Base-by-base conservation (phyloP, 768 basidiomycete species). In the Jaapia argillacea region DNA sequence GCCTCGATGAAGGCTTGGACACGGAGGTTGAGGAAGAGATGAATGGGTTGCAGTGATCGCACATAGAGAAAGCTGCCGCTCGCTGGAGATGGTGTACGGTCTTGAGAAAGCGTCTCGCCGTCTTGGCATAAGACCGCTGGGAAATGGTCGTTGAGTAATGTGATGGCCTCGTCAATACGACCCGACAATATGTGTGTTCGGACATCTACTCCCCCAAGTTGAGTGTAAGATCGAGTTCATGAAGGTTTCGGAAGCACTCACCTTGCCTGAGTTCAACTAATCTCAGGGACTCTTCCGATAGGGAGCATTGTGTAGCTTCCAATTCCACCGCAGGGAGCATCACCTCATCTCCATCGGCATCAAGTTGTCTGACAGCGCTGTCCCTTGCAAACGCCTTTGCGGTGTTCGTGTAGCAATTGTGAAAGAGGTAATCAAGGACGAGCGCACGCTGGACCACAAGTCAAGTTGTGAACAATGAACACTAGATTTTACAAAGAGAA, bases 1-100 rank as follows among this genome's bases (percentile, higher is more conserved):
- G 81, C 74, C 60, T 97, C 93, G 54, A 87, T 80, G 64, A 96
- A 97, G 2, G 77, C 75, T 33, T 85, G 80, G 39, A 96, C 86
- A 40, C 82, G 83, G 28, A 97, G 78, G 56, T 96, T 92, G 48
- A 97, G 72, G 14, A 69, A 66, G 42, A 94, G 70, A 52, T 91
- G 87, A 1, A 67, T 59, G n/a, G 90, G 83, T 38, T 82, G 70
- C 22, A 80, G 69, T 4, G 89, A 82, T 1, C 76, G 81, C 7
- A 21, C 37, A 22, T 10, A 10, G 7, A 38, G 21, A 16, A 33
- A 33, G 10, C 16, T 10, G 28, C 28, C 16, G 28, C 10, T 10
- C 16, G 28, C 10, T 10, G 28, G 16, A 16, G 28, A 10, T 16
- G 10, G 28, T 45, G 22, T 5, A 5, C 44, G 42, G 24, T 18